phyloP scores from a whole-genome alignment of 139 green algal species.

The Picochlorum sp. region DNA sequence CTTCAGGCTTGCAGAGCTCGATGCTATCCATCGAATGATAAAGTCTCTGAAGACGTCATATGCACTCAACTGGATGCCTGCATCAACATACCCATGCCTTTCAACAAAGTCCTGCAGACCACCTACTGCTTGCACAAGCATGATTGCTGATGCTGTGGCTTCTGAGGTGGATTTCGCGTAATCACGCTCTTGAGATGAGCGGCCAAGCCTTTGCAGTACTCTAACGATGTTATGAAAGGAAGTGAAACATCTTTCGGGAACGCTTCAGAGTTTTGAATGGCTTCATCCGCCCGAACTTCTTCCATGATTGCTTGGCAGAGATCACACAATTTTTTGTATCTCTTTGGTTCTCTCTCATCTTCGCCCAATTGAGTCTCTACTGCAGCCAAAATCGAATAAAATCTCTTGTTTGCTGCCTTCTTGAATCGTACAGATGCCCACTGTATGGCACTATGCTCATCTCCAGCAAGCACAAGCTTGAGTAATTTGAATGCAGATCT shows the following conservation, averaged over 20 bases:
- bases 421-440: slow-evolving; percentile 38
- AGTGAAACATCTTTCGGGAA: slow-evolving; percentile 33
- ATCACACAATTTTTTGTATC: slow-evolving; percentile 32
- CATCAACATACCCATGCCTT: slow-evolving; percentile 28
- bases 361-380: slow-evolving; percentile 14
- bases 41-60: slow-evolving; percentile 36
- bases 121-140: slow-evolving; percentile 31
- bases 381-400: slow-evolving; percentile 28
- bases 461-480: not conserved
- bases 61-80: slow-evolving; percentile 30
- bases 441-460: slow-evolving; percentile 4
- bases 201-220: slow-evolving; percentile 40
- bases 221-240: slow-evolving; percentile 31
- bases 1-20: slow-evolving; percentile 15
- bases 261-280: slow-evolving; percentile 30
- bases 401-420: slow-evolving; percentile 32
- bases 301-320: slow-evolving; percentile 34
- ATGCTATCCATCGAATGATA: slow-evolving; percentile 38
- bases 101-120: slow-evolving; percentile 13
- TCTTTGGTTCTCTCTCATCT: not conserved
- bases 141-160: slow-evolving; percentile 33
- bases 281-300: slow-evolving; percentile 39
- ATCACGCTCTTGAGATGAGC: slow-evolving; percentile 28
- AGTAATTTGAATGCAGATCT: slow-evolving; percentile 21
- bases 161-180: slow-evolving; percentile 28